Percentiles rank a stretch among this genome's conserved stretches.
Conservation (phyloP, 192 early-diverging fungal genomes). For the Diversispora eburnea region DNA sequence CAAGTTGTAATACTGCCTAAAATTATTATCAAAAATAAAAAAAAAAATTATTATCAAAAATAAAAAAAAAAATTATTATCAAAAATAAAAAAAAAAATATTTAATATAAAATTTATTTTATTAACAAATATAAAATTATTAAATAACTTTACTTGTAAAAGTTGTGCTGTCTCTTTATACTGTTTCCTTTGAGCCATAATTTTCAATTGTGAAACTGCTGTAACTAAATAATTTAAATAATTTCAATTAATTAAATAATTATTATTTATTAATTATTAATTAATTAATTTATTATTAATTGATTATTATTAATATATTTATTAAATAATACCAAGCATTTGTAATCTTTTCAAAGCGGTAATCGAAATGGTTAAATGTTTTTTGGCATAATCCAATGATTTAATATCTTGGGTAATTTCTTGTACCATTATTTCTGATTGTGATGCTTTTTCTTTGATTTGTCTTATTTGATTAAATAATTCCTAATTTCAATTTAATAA, state of each 20-base stretch:
- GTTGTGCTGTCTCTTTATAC: constrained; percentile 76
- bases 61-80: not conserved
- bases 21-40: not conserved
- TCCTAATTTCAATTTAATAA: constrained; percentile 42
- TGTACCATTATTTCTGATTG: constrained; percentile 85
- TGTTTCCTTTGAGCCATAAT: constrained; percentile 59
- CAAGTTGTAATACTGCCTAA: constrained; percentile 72
- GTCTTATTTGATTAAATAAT: constrained; percentile 75
- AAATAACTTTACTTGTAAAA: constrained; percentile 59
- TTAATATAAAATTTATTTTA: not conserved
- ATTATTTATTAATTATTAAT: not conserved
- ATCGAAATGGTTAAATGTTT: constrained; percentile 81
- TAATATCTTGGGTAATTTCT: constrained; percentile 96
- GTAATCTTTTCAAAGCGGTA: constrained; percentile 76
- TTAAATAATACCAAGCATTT: constrained; percentile 71
- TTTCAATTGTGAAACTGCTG: constrained; percentile 71
- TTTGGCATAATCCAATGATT: constrained; percentile 90
- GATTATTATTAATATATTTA: not conserved
- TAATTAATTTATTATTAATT: not conserved
- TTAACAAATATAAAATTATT: not conserved
- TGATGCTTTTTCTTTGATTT: constrained; percentile 81
- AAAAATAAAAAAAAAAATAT: not conserved
- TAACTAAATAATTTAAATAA: constrained; percentile 53
- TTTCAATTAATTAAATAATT: no score
- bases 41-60: not conserved